These are phyloP conservation scores for Agastache rugosa DNA, from an alignment of 257 asterid genomes.

Conservation along the genomic window DNA sequence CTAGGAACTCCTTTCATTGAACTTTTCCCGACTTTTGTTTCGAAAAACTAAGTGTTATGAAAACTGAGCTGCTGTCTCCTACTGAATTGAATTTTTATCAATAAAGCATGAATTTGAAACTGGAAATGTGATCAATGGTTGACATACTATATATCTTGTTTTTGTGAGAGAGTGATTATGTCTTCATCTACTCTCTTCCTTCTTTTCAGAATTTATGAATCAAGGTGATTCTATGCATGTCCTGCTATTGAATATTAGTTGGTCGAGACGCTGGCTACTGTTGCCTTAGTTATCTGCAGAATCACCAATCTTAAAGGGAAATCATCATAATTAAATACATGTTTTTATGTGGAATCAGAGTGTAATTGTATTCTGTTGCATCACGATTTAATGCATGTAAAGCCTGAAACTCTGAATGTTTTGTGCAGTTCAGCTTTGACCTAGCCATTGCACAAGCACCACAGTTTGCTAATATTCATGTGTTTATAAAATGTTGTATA, in stretches of 20 bases:
- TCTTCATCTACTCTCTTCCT: background rate
- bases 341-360: background rate
- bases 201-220: background rate
- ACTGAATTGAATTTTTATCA: background rate
- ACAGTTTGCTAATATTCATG: background rate
- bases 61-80: conserved; percentile 21
- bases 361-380: background rate
- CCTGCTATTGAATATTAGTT: background rate
- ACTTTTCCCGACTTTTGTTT: background rate
- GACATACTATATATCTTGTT: background rate
- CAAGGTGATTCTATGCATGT: background rate
- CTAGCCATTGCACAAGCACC: conserved; percentile 7
- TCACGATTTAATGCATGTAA: background rate
- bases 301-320: conserved; percentile 7
- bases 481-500: background rate
- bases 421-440: conserved; percentile 6
- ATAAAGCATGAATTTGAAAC: conserved; percentile 9
- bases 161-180: conserved; percentile 2
- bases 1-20: conserved; percentile 3
- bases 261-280: background rate
- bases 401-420: background rate
- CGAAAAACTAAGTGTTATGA: background rate
- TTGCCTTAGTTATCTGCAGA: conserved; percentile 4
- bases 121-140: conserved; percentile 1
- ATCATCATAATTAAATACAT: background rate